Conservation (phyloP, 2,329 filamentous ascomycete genomes). For the Camptophora hylomeconis region DNA sequence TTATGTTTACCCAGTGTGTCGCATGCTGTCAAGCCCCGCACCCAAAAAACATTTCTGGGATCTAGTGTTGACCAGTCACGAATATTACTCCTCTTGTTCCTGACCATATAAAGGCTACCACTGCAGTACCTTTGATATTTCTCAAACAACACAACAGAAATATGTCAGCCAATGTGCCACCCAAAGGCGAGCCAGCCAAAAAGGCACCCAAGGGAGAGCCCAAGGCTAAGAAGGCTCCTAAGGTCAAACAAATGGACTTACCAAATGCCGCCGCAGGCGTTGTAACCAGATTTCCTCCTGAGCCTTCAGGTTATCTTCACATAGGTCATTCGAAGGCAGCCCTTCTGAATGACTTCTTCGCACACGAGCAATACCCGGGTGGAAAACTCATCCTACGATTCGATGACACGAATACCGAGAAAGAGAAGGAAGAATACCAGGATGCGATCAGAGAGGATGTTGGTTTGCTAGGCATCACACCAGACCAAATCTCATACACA, state of each 20-base stretch:
- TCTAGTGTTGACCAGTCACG: no score
- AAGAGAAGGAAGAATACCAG: slow-evolving; percentile 94
- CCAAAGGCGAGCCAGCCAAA: no score
- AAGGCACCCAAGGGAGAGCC: slow-evolving; percentile 4
- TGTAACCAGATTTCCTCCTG: slow-evolving; percentile 24
- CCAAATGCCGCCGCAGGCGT: slow-evolving; percentile 20
- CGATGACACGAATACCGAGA: slow-evolving; percentile 93
- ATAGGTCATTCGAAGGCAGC: slow-evolving; percentile 23
- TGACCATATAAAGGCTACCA: no score
- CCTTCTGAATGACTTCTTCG: slow-evolving; percentile 22
- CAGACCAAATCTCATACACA: slow-evolving; percentile 76
- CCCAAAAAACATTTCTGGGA: no score
- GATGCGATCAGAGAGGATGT: slow-evolving; percentile 89
- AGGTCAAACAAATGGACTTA: slow-evolving; percentile 20
- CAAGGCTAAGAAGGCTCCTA: slow-evolving; percentile 16
- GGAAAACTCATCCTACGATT: slow-evolving; percentile 74
- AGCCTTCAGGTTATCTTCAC: slow-evolving; percentile 25
- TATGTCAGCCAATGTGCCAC: no score
- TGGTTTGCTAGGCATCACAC: slow-evolving; percentile 78
- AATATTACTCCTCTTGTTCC: no score
- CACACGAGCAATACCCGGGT: slow-evolving; percentile 35
- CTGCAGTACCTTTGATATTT: no score
- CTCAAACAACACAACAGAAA: slow-evolving; percentile 8
- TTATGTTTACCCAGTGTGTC: no score
- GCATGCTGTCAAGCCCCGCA: no score